Conservation (phyloP, 441 rosid species). For the Gossypium davidsonii region DNA sequence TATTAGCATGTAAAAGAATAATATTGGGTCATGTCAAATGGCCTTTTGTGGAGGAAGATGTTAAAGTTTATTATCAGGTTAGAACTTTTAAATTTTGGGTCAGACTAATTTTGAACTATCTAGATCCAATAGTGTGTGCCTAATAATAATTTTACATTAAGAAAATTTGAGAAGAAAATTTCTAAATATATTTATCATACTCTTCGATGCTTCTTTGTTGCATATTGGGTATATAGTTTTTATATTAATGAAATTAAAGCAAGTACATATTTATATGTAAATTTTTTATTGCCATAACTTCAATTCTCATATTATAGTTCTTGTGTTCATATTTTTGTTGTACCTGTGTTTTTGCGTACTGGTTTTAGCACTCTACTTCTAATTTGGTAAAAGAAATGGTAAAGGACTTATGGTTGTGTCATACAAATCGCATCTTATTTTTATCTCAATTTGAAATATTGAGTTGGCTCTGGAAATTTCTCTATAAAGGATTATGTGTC, state of each 20-base stretch:
- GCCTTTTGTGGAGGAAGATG: not conserved
- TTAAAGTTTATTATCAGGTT: not conserved
- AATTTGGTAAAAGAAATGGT: not conserved
- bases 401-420: not conserved
- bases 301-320: not conserved
- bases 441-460: not conserved
- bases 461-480: not conserved
- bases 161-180: not conserved
- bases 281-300: not conserved
- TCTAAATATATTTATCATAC: not conserved
- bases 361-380: not conserved
- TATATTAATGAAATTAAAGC: not conserved
- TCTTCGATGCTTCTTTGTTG: not conserved
- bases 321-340: not conserved
- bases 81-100: not conserved
- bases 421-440: not conserved
- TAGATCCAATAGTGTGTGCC: not conserved
- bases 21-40: not conserved
- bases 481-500: not conserved
- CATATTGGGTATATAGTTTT: not conserved
- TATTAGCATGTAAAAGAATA: not conserved
- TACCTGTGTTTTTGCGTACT: not conserved
- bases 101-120: not conserved
- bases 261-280: not conserved
- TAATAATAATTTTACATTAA: not conserved